A percentile compares a stretch with the other conserved stretches of the same genome.
These are phyloP conservation scores for Colletotrichum sp. DNA, from an alignment of 2,329 filamentous ascomycete species.

Conservation along the genomic window DNA sequence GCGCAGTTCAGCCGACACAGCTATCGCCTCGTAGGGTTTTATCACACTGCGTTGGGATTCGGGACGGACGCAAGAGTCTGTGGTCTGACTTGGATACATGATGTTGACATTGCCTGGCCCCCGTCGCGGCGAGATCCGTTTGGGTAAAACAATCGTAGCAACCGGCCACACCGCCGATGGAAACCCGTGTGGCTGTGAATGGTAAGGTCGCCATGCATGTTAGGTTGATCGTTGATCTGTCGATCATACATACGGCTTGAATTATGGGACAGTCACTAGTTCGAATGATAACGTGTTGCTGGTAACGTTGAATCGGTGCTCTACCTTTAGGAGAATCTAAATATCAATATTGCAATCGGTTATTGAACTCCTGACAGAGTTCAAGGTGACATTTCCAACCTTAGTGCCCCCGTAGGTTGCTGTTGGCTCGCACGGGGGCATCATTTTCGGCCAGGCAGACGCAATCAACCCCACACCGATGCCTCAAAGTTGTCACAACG, in stretches of 20 bases:
- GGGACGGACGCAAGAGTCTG: background rate
- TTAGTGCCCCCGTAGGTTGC: background rate
- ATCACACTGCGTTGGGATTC: background rate
- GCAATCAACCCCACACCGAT: background rate
- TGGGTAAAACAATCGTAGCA: background rate
- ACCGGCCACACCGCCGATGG: background rate
- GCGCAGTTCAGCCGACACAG: background rate
- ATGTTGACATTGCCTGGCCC: background rate
- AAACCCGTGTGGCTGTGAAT: background rate
- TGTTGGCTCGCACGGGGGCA: background rate
- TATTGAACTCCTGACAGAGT: background rate
- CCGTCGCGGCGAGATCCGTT: background rate
- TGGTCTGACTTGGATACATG: background rate
- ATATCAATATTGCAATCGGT: background rate
- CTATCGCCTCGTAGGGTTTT: background rate
- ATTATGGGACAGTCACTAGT: background rate
- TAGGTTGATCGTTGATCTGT: background rate
- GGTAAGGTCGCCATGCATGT: background rate
- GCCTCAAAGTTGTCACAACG: background rate
- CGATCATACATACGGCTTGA: background rate
- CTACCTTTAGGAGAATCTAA: rapidly evolving
- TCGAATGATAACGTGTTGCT: background rate
- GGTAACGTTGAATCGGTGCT: background rate
- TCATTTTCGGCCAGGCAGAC: background rate
- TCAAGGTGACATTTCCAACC: background rate